A percentile compares a stretch with the other conserved stretches of the same genome.
These are phyloP conservation scores for Venturia oleaginea DNA, from an alignment of 2,329 filamentous ascomycete genomes.

Conservation along the genomic window DNA sequence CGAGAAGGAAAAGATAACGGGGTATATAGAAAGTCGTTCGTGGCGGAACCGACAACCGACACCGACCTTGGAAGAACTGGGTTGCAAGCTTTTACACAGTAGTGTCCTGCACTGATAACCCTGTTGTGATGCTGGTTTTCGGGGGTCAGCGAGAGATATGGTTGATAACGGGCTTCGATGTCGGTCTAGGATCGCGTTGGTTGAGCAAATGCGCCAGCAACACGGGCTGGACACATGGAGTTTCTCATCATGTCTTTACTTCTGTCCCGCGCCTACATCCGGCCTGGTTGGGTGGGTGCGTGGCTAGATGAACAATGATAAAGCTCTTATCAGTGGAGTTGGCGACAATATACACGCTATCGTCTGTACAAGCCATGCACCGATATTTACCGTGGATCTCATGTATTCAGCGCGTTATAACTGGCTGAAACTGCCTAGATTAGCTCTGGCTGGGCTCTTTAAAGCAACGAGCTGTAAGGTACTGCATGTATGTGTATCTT, in stretches of 20 bases:
- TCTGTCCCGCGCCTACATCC: not conserved
- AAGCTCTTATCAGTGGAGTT: conserved; percentile 2
- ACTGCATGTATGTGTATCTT: not conserved
- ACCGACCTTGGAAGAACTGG: not conserved
- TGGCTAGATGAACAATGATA: not conserved
- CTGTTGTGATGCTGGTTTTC: not conserved
- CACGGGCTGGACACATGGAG: not conserved
- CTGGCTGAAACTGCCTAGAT: not conserved
- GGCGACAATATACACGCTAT: not conserved
- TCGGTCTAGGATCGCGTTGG: not conserved
- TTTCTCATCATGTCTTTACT: no score
- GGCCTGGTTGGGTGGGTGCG: not conserved
- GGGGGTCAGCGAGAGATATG: not conserved
- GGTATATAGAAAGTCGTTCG: not conserved
- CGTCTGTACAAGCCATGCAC: not conserved
- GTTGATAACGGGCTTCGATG: not conserved
- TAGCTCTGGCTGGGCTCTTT: not conserved
- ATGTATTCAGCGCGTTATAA: not conserved
- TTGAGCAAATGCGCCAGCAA: not conserved
- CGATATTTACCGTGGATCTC: not conserved
- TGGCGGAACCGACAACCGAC: not conserved
- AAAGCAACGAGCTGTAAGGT: not conserved
- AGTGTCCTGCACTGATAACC: conserved; percentile 5
- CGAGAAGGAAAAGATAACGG: not conserved
- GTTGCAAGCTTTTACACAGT: not conserved